Evolutionary conservation across 306 rosid genomes (phyloP).

Genomic region (Alnus glutinosa): DNA sequence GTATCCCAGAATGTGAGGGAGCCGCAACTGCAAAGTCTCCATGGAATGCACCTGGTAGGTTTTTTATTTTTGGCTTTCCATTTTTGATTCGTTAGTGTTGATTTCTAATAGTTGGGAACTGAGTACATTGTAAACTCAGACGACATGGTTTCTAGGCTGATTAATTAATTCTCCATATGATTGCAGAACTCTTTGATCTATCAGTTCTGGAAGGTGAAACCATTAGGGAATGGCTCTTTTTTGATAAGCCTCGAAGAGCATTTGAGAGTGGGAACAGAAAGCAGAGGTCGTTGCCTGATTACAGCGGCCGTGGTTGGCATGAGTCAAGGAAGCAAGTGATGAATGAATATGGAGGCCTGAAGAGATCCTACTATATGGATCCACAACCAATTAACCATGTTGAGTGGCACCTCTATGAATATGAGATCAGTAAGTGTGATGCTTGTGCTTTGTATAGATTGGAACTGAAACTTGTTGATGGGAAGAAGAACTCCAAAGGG

Average conservation of each 20-base stretch:
- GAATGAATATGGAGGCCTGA: slow-evolving; percentile 90
- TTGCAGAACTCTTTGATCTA: slow-evolving; percentile 90
- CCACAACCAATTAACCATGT: slow-evolving; percentile 87
- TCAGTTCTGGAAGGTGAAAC: slow-evolving; percentile 85
- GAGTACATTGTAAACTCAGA: slow-evolving; percentile 3
- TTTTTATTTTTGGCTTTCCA: slow-evolving; percentile 15
- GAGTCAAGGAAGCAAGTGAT: slow-evolving; percentile 99
- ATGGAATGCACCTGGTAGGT: slow-evolving; percentile 96
- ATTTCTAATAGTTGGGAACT: slow-evolving; percentile 5
- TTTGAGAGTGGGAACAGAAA: slow-evolving; percentile 99
- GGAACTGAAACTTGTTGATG: slow-evolving; percentile 92
- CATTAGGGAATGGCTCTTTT: slow-evolving; percentile 98
- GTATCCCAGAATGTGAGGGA: slow-evolving; percentile 97
- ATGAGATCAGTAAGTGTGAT: slow-evolving; percentile 92
- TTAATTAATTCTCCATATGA: slow-evolving; percentile 17
- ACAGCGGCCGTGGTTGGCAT: slow-evolving; percentile 98
- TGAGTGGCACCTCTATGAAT: slow-evolving; percentile 99
- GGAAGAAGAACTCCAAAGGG: slow-evolving; percentile 82
- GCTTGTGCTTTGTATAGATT: slow-evolving; percentile 88
- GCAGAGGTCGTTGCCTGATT: slow-evolving; percentile 98
- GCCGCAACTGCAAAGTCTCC: slow-evolving; percentile 99
- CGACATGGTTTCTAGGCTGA: slow-evolving; percentile 11
- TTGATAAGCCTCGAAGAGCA: slow-evolving; percentile 96
- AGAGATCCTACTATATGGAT: slow-evolving; percentile 98
- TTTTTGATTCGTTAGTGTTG: slow-evolving; percentile 5